phyloP scores from a whole-genome alignment of 2,329 filamentous ascomycete species.

The Xylaria sp. region DNA sequence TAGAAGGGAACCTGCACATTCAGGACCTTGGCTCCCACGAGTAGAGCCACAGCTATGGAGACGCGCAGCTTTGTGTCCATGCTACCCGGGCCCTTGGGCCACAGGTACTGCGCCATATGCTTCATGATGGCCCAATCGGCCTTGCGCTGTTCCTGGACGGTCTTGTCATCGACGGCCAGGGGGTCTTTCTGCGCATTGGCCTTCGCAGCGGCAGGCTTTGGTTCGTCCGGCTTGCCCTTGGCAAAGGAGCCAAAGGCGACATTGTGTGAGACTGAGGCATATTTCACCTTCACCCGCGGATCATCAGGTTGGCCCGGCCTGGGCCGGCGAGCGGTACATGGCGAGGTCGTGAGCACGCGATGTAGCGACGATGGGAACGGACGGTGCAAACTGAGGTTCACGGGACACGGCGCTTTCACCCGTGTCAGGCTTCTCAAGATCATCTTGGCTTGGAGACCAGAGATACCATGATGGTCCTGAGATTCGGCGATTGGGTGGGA shows the following conservation, averaged over 20 bases:
- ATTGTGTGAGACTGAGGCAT: constrained; percentile 7
- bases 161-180: constrained; percentile 60
- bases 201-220: constrained; percentile 20
- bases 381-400: constrained; percentile 18
- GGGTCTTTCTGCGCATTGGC: constrained; percentile 40
- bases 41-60: constrained; percentile 71
- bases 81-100: constrained; percentile 77
- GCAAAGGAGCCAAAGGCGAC: constrained; percentile 22
- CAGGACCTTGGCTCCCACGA: constrained; percentile 86
- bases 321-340: constrained; percentile 19
- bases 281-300: constrained; percentile 9
- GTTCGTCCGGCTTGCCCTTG: constrained; percentile 14
- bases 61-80: constrained; percentile 79
- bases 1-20: constrained; percentile 99
- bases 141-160: constrained; percentile 82
- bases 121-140: constrained; percentile 98
- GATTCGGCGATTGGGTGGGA: neutral
- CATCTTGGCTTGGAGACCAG: constrained; percentile 20
- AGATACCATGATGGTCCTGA: constrained; percentile 20
- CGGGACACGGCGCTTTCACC: constrained; percentile 21
- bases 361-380: constrained; percentile 9
- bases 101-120: constrained; percentile 93
- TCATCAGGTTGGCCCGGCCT: constrained; percentile 3
- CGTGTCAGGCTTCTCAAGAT: constrained; percentile 25
- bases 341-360: constrained; percentile 24